These are phyloP conservation scores for Candida caryicola DNA, from an alignment of 805 yeast genomes.

Conservation along the genomic window DNA sequence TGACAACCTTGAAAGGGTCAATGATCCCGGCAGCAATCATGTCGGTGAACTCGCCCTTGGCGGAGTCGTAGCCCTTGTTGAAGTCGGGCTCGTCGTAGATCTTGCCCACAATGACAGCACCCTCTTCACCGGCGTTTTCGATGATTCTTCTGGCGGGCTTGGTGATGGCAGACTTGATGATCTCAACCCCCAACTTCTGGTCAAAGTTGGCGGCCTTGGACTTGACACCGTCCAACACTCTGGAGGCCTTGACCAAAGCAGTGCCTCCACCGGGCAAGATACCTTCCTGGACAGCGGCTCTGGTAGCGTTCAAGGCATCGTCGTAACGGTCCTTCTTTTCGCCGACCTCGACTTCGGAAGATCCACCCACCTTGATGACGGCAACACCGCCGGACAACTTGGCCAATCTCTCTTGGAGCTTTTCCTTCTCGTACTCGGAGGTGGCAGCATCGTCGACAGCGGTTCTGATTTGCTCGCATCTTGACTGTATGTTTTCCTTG, in stretches of 20 bases:
- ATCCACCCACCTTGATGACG: slow-evolving; percentile 94
- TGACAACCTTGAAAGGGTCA: slow-evolving; percentile 97
- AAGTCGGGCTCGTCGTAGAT: slow-evolving; percentile 66
- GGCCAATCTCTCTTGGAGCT: slow-evolving; percentile 95
- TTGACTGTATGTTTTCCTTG: slow-evolving; percentile 72
- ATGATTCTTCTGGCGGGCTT: slow-evolving; percentile 95
- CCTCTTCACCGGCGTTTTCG: slow-evolving; percentile 97
- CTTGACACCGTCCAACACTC: slow-evolving; percentile 64
- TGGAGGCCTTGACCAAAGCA: slow-evolving; percentile 90
- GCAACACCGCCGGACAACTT: slow-evolving; percentile 98
- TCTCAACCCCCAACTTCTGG: slow-evolving; percentile 92
- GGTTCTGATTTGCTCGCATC: slow-evolving; percentile 92
- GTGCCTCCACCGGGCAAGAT: slow-evolving; percentile 99
- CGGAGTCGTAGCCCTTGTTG: slow-evolving; percentile 87
- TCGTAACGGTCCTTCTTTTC: slow-evolving; percentile 99
- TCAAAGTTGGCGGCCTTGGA: slow-evolving; percentile 78
- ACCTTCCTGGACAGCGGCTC: slow-evolving; percentile 99
- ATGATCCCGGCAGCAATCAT: slow-evolving; percentile 97
- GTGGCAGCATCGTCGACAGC: slow-evolving; percentile 72
- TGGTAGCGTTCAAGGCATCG: slow-evolving; percentile 96
- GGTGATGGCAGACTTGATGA: slow-evolving; percentile 87
- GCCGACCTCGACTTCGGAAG: slow-evolving; percentile 96
- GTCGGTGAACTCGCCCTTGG: slow-evolving; percentile 90
- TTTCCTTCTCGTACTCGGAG: slow-evolving; percentile 91
- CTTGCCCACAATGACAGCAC: slow-evolving; percentile 93